phyloP scores from a whole-genome alignment of 495 filamentous ascomycete genomes.

The Hypoxylon perforatum region DNA sequence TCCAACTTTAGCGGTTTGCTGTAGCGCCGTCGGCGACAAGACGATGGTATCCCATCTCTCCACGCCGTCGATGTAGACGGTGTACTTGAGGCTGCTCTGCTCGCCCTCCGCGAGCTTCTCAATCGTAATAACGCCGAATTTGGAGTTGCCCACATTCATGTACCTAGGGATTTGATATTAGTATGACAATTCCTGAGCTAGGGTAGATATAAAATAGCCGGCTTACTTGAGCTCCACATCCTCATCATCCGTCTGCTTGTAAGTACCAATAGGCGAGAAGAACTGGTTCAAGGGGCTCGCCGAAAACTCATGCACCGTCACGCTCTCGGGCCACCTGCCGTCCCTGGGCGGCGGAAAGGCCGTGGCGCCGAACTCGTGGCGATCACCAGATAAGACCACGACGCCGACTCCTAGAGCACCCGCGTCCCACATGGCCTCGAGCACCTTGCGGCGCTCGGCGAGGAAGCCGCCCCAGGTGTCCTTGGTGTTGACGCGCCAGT shows the following conservation, averaged over 20 bases:
- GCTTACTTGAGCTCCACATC: constrained; percentile 82
- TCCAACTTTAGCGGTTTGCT: constrained; percentile 33
- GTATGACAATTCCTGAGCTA: background rate
- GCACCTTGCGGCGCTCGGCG: constrained; percentile 76
- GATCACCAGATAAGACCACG: constrained; percentile 86
- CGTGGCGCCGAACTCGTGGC: constrained; percentile 95
- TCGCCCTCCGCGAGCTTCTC: constrained; percentile 67
- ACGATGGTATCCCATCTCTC: constrained; percentile 79
- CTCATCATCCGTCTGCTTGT: constrained; percentile 77
- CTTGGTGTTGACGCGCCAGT: constrained; percentile 83
- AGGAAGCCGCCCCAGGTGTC: constrained; percentile 97
- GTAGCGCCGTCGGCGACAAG: constrained; percentile 57
- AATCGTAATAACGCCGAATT: constrained; percentile 91
- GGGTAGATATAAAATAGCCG: constrained; percentile 30
- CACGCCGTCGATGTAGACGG: constrained; percentile 82
- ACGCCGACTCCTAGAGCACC: constrained; percentile 78
- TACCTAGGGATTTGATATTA: constrained; percentile 67
- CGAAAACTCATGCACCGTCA: constrained; percentile 85
- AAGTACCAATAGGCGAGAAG: constrained; percentile 86
- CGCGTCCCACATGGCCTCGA: constrained; percentile 91
- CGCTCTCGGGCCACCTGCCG: constrained; percentile 64
- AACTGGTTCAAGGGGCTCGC: constrained; percentile 93
- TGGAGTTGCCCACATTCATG: constrained; percentile 85
- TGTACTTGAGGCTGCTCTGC: constrained; percentile 77
- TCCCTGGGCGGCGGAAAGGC: constrained; percentile 78